Evolutionary conservation across 225 moss, liverwort and hornwort genomes (phyloP), one percentile per base, ranked within the genome.

Genomic region (Bryum argenteum): DNA sequence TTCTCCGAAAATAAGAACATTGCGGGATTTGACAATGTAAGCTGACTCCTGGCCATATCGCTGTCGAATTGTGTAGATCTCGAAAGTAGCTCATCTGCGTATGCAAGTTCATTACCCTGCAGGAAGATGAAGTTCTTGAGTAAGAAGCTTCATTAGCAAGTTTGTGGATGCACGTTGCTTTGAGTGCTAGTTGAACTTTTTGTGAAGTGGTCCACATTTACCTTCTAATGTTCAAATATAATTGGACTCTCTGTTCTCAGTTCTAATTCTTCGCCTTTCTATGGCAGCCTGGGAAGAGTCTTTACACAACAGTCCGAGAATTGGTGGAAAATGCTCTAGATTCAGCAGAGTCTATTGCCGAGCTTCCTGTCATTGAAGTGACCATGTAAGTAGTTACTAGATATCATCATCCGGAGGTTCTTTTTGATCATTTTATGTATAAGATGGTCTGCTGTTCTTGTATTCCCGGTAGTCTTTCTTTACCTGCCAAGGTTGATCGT

Each of bases 1-100:
- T 96, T 96, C 65, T 90, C 93, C 11, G 96, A 93, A 80, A 96
- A 96, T 72, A 96, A 96, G 65, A 96, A 91, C 56, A 96, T 96
- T 65, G 96, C 96, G 42, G 96, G 96, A 9, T 96, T 96, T 72
- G 93, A 96, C 74, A 91, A 93, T 82, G 96, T 96, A 79, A 85
- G 67, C 61, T 18, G 73, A 57, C 40, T 72, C 33, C 26, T 3
- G 58, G 33, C 23, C 33, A 45, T 47, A 48, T 48, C 10, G 39
- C 17, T 65, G 26, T n/a, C 12, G 50, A 26, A 18, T 20, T n/a
- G 18, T 80, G 67, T 20, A 14, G 43, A 41, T 33, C 18, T 56
- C 63, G 8, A 26, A 56, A 51, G 12, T 44, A 63, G 45, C 37
- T 59, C 13, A 23, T 38, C 38, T 54, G 75, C 58, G 26, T 51